Evolutionary conservation across 192 early-diverging fungal species (phyloP), one percentile per base, ranked within the genome.

Genomic region (Linnemannia elongata): DNA sequence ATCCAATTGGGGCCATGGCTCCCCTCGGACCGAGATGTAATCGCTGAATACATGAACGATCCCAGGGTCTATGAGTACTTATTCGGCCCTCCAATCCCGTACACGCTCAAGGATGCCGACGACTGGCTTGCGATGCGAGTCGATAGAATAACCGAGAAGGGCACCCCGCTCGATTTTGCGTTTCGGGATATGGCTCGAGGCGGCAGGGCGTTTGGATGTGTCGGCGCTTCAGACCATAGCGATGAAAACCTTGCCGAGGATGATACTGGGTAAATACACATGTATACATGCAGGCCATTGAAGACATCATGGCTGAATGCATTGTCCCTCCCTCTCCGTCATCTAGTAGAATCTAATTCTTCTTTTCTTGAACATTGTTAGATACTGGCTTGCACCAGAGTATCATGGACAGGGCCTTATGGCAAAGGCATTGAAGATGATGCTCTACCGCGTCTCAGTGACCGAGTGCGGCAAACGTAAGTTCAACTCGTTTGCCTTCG

Each of bases 341-440:
- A 33, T 30, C 10, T 17, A 38, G 27, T 17, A 33, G 30, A 27
- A 24, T 69, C 35, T 69, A 15, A 36, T n/a, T 10, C 8, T n/a
- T 49, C 3, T 45, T 39, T 22, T 60, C 33, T 69, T 8, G 24
- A 74, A 45, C 12, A 1, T 52, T 52, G 4, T 52, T 52, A 81
- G 85, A 33, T 87, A 81, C 52, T 87, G 85, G 85, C 72, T 87
- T 27, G 75, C 75, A 2, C 76, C 79, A 30, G 85, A 81, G 12
- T 87, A 87, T 52, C 85, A 78, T 24, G 85, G 85, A 3, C 55
- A 78, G 47, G 85, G 85, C 18, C 27, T 87, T n/a, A 81, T 87
- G 79, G 71, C 85, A 24, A 87, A 87, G 42, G 85, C 85, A 0
- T 54, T 87, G 12, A 57, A 75, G 42, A 42, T 81, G 60, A 57